Percentiles rank a stretch among this genome's conserved stretches.
These are phyloP conservation scores for Solanum corneliomulleri DNA, from an alignment of 257 asterid species.

Conservation along the genomic window DNA sequence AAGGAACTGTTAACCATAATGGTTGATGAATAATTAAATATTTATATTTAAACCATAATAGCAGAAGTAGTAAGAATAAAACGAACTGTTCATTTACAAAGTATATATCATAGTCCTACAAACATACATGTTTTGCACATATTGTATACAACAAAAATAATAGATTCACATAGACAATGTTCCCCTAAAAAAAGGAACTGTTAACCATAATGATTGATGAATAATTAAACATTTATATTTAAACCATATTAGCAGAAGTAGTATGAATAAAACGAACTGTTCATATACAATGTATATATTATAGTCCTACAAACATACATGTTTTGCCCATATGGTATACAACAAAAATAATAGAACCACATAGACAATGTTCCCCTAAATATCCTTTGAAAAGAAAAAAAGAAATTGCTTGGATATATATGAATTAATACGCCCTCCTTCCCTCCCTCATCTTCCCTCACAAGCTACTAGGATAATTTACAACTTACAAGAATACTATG, in stretches of 20 bases:
- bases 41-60: neutral
- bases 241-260: neutral
- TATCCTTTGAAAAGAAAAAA: slow-evolving; percentile 6
- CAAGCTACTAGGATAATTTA: slow-evolving; percentile 64
- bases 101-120: neutral
- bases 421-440: neutral
- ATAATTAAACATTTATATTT: neutral
- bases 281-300: neutral
- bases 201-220: too few species aligned
- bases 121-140: slow-evolving; percentile 17
- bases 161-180: slow-evolving; percentile 42
- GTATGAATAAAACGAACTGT: neutral
- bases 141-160: slow-evolving; percentile 50
- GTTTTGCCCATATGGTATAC: slow-evolving; percentile 41
- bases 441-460: neutral
- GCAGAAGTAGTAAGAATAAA: neutral
- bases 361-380: slow-evolving; percentile 19
- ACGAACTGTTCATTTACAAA: neutral
- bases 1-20: neutral
- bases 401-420: slow-evolving; percentile 27
- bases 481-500: slow-evolving; percentile 22
- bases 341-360: slow-evolving; percentile 56
- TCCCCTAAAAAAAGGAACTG: neutral
- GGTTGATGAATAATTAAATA: neutral
- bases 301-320: neutral